Evolutionary conservation across 805 yeast genomes (phyloP).

Genomic region (Geotrichum ghanense): DNA sequence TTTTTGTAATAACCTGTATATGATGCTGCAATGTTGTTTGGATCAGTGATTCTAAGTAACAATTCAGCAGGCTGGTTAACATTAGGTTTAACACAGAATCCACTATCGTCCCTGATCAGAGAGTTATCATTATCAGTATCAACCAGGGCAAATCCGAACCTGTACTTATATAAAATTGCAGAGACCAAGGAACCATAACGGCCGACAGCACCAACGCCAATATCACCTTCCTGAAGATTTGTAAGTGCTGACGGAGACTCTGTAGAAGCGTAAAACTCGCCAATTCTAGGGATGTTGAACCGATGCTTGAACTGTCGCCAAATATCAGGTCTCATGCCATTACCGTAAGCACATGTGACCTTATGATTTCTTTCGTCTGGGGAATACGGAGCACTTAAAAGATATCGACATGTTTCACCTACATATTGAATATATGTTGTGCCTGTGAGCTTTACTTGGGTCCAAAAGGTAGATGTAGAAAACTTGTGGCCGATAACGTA

Average conservation of each 20-base stretch:
- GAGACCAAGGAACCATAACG: constrained; percentile 41
- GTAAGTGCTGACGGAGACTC: constrained; percentile 88
- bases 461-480: constrained; percentile 80
- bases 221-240: constrained; percentile 62
- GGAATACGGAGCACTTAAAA: constrained; percentile 52
- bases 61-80: constrained; percentile 76
- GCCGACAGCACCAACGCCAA: constrained; percentile 82
- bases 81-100: constrained; percentile 45
- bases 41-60: constrained; percentile 58
- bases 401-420: constrained; percentile 87
- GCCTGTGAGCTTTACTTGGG: constrained; percentile 57
- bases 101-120: constrained; percentile 59
- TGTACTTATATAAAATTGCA: constrained; percentile 2
- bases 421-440: constrained; percentile 88
- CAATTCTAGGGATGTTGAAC: constrained; percentile 63
- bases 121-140: constrained; percentile 70
- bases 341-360: constrained; percentile 71
- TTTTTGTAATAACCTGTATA: constrained; percentile 89
- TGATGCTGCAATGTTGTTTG: constrained; percentile 51
- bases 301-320: constrained; percentile 73
- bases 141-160: constrained; percentile 25
- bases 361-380: constrained; percentile 50
- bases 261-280: constrained; percentile 90
- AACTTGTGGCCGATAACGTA: constrained; percentile 72
- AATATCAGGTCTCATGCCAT: constrained; percentile 81